Percentiles rank a stretch among this genome's conserved stretches.
Conservation (phyloP, 2,329 filamentous ascomycete species). For the Claviceps humidiphila region DNA sequence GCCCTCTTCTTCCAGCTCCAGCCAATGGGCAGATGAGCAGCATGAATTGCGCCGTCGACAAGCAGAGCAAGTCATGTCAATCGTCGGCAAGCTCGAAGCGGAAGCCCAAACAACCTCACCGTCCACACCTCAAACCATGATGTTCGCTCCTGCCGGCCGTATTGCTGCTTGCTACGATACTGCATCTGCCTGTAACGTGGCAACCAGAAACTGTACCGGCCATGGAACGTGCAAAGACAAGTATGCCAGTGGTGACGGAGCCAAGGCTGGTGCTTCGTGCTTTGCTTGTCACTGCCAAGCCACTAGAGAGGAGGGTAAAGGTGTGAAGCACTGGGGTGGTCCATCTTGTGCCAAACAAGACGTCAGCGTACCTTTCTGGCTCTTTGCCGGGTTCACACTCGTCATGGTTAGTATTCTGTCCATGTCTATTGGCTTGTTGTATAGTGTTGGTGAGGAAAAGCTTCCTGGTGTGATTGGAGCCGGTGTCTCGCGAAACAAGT, state of each 20-base stretch:
- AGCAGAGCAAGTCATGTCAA: slow-evolving; percentile 32
- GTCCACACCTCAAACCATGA: slow-evolving; percentile 16
- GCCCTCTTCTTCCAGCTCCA: slow-evolving; percentile 28
- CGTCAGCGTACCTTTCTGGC: slow-evolving; percentile 76
- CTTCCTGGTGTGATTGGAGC: slow-evolving; percentile 93
- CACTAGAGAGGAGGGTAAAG: slow-evolving; percentile 41
- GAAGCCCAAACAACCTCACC: slow-evolving; percentile 13
- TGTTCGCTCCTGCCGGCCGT: slow-evolving; percentile 24
- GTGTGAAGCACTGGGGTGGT: slow-evolving; percentile 69
- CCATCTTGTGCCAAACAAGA: slow-evolving; percentile 84
- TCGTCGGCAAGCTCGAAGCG: slow-evolving; percentile 16
- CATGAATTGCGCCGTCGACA: slow-evolving; percentile 35
- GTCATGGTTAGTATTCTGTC: slow-evolving; percentile 53
- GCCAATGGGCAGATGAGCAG: slow-evolving; percentile 27
- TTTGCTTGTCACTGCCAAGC: slow-evolving; percentile 65
- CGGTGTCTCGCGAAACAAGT: slow-evolving; percentile 67
- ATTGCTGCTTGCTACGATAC: slow-evolving; percentile 66
- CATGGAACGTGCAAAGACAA: slow-evolving; percentile 67
- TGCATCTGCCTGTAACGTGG: slow-evolving; percentile 50
- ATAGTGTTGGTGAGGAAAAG: slow-evolving; percentile 72
- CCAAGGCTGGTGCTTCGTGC: slow-evolving; percentile 39
- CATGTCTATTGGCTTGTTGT: slow-evolving; percentile 66
- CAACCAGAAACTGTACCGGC: slow-evolving; percentile 68
- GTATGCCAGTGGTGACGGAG: slow-evolving; percentile 34
- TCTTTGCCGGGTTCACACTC: slow-evolving; percentile 65